These are phyloP conservation scores for Immersiporthe knoxdaviesiana DNA, from an alignment of 2,329 filamentous ascomycete species.

Conservation along the genomic window DNA sequence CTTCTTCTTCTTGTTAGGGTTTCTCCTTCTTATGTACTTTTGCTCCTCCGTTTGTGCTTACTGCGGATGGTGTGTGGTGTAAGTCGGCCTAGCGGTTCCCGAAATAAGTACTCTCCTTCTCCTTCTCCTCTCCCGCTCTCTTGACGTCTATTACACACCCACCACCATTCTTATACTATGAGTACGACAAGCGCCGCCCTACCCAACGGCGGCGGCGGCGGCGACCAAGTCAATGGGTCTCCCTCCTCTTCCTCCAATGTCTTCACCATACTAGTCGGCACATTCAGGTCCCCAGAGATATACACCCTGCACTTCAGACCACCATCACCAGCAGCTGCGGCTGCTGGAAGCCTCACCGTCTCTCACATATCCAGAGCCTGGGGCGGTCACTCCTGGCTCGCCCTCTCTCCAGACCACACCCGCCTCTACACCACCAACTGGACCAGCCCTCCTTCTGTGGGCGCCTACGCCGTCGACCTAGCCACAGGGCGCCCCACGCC, in stretches of 20 bases:
- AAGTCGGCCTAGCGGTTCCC: neutral
- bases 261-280: constrained; percentile 27
- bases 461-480: constrained; percentile 26
- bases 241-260: constrained; percentile 16
- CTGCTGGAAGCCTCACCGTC: constrained; percentile 19
- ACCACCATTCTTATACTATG: neutral
- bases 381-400: constrained; percentile 31
- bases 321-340: neutral
- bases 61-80: neutral
- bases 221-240: neutral
- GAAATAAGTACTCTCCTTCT: neutral
- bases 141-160: neutral
- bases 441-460: constrained; percentile 28
- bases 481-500: constrained; percentile 17
- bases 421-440: constrained; percentile 30
- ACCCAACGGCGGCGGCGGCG: constrained; percentile 7
- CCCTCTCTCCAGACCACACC: constrained; percentile 28
- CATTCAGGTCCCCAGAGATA: constrained; percentile 23
- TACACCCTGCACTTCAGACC: constrained; percentile 27
- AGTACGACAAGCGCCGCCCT: neutral
- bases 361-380: constrained; percentile 22
- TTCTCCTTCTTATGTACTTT: neutral
- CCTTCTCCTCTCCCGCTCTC: neutral
- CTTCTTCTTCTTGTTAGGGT: neutral
- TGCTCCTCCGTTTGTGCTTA: neutral